Evolutionary conservation across 805 yeast species (phyloP), one percentile per base, ranked within the genome.

Genomic region (Jamesozyma piceae): DNA sequence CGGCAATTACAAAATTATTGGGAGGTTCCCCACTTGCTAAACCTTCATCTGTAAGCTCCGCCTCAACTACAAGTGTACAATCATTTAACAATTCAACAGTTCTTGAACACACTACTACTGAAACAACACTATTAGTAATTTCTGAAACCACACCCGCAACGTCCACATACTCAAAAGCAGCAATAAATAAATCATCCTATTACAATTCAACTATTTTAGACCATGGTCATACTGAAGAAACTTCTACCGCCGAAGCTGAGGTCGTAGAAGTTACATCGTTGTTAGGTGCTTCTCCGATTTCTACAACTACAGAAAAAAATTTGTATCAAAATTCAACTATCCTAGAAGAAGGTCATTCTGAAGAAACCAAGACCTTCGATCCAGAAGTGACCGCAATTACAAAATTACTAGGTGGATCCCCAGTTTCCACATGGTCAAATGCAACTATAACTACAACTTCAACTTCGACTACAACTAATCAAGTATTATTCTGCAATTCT

Each of bases 21-120:
- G 46, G 46, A 21, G 41, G 35, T 28, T 43, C 46, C 9, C 18
- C 28, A 24, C n/a, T n/a, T n/a, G n/a, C n/a, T n/a, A n/a, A n/a
- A n/a, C n/a, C n/a, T n/a, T n/a, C n/a, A n/a, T n/a, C n/a, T n/a
- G n/a, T n/a, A n/a, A n/a, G n/a, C n/a, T n/a, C n/a, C n/a, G n/a
- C n/a, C n/a, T n/a, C n/a, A n/a, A n/a, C n/a, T n/a, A n/a, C n/a
- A n/a, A n/a, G n/a, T n/a, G n/a, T n/a, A n/a, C n/a, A n/a, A n/a
- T n/a, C n/a, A n/a, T n/a, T n/a, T n/a, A n/a, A n/a, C n/a, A n/a
- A n/a, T n/a, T n/a, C n/a, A n/a, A n/a, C n/a, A n/a, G n/a, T n/a
- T n/a, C n/a, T n/a, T n/a, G n/a, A n/a, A n/a, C n/a, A n/a, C n/a
- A n/a, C n/a, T n/a, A n/a, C n/a, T n/a, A n/a, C n/a, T n/a, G n/a